These are phyloP conservation scores for Pouteria campechiana DNA, from an alignment of 179 eudicot genomes.

Conservation along the genomic window DNA sequence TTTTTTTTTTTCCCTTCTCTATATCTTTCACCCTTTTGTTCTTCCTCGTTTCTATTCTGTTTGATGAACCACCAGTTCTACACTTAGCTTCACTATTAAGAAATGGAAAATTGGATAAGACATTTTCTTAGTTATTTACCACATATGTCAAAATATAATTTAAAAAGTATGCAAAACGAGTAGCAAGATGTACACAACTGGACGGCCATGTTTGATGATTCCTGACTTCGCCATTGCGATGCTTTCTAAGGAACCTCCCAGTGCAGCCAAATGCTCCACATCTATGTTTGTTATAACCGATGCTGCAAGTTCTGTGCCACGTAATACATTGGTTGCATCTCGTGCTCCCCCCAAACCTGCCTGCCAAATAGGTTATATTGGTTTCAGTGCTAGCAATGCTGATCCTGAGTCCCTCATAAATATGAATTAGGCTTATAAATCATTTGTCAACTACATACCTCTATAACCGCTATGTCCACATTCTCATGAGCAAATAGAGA, in stretches of 20 bases:
- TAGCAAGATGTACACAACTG: slow-evolving; percentile 74
- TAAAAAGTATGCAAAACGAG: neutral
- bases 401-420: too few species aligned
- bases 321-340: slow-evolving; percentile 86
- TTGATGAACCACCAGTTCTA: too few species aligned
- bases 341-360: slow-evolving; percentile 97
- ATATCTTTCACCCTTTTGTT: too few species aligned
- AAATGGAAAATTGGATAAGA: too few species aligned
- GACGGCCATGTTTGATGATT: slow-evolving; percentile 69
- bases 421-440: too few species aligned
- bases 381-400: too few species aligned
- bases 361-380: slow-evolving; percentile 18
- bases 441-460: too few species aligned
- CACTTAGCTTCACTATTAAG: too few species aligned
- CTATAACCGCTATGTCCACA: slow-evolving; percentile 72
- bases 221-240: slow-evolving; percentile 93
- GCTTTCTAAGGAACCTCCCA: slow-evolving; percentile 93
- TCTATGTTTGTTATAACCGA: slow-evolving; percentile 84
- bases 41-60: too few species aligned
- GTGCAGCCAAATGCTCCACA: slow-evolving; percentile 89
- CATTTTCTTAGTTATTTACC: too few species aligned
- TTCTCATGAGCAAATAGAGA: slow-evolving; percentile 64
- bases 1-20: too few species aligned
- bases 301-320: slow-evolving; percentile 59
- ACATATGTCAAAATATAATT: neutral